Evolutionary conservation across 768 basidiomycete genomes (phyloP), one percentile per base, ranked within the genome.

Genomic region (Pulveroboletus sp.): DNA sequence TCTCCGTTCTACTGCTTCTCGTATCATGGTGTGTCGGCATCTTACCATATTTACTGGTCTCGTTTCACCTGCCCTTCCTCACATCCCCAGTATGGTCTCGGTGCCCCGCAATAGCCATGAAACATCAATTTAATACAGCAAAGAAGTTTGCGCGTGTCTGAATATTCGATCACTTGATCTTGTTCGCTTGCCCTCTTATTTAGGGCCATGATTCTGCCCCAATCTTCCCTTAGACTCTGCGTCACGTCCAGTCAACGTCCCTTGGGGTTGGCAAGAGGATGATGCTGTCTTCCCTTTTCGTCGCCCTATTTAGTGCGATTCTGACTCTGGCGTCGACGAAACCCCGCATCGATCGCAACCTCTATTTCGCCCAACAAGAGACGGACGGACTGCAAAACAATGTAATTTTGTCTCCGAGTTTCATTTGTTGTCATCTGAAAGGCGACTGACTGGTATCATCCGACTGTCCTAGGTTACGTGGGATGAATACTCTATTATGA

Each of bases 401-500:
- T 11, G 62, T 65, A 32, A 6, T 55, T 21, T 7, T 38, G 21
- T 8, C 12, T 30, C 39, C 14, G 24, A 24, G 14, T n/a, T 39
- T 21, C 17, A 14, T 43, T 3, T 12, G 8, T 57, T 14, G 21
- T 39, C 12, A 9, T 46, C 31, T 7, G 37, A 48, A 27, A 27
- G 36, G n/a, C 31, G 35, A 6, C 33, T 59, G 28, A 30, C 33
- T 45, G 21, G 15, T 5, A 18, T 50, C 8, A 10, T 36, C 21
- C 15, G 12, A 21, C 8, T 46, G 18, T 45, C 38, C 35, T 46
- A 64, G 64, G 78, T 82, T 15, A 76, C 76, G 3, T 85, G 82
- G 82, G 83, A 85, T 59, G 63, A 75, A 40, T 74, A 79, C 49
- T 82, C 81, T 1, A 68, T 84, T 7, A 81, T 71, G 59, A 77